Base-by-base conservation (phyloP, 1,284 basidiomycete species). In the Sanghuangporus sanghuang region DNA sequence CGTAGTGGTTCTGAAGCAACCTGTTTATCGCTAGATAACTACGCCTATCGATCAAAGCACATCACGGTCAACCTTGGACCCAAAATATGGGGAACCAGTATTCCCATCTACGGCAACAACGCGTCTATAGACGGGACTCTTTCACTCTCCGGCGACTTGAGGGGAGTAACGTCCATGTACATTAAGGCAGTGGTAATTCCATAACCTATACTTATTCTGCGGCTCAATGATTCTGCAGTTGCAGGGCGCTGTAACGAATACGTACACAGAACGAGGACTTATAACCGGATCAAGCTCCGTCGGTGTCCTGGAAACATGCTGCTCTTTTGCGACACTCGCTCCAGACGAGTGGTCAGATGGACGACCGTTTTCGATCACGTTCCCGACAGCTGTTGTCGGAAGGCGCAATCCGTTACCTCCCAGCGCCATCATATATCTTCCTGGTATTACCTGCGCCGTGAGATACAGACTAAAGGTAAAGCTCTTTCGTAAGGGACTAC, bases 61-160 rank as follows among this genome's bases (percentile, higher is more conserved):
- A 73, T 81, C 63, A 69, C 70, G 35, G 69, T 81, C 21, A 77
- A 77, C 65, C 69, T 83, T 27, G 78, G 80, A 8, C 73, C 72
- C 21, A 75, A 75, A 32, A 69, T 74, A 32, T 80, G 77, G 77
- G 75, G 75, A 9, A 69, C 77, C 6, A 66, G 70, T 44, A 70
- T 73, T 23, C 79, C 81, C 9, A 73, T 74, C 9, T 83, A 80
- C 67, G 80, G 81, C 32, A 67, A 74, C 46, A 73, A 76, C 42
- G 77, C 74, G 6, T 68, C 69, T 16, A 73, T 81, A 18, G 73
- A 79, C 48, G 81, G 81, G n/a, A 64, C 70, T 9, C 64, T 82
- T 16, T 71, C 69, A 42, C 71, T 81, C 56, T 69, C 66, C 18
- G 74, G 74, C 55, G 70, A 72, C 27, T 75, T 75, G 61, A 72